Conservation (phyloP, 768 basidiomycete species). For the Tephrocybe sp. region DNA sequence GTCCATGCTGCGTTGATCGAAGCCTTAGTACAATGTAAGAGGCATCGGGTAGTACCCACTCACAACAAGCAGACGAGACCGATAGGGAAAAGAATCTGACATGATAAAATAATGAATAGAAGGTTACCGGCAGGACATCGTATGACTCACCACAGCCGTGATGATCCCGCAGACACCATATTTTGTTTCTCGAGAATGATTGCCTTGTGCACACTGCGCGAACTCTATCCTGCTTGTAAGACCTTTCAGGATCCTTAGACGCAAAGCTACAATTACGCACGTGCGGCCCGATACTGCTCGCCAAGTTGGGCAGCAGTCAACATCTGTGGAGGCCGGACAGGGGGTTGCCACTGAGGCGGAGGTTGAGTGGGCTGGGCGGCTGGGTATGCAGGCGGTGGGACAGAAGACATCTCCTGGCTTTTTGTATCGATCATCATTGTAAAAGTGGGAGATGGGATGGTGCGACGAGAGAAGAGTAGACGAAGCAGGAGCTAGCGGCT, state of each 20-base stretch:
- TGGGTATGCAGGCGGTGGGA: neutral
- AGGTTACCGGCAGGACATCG: neutral
- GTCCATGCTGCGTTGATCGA: constrained; percentile 4
- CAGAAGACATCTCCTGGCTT: neutral
- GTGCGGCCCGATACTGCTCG: constrained; percentile 16
- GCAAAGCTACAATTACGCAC: constrained; percentile 1
- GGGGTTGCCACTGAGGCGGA: neutral
- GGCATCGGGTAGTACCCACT: neutral
- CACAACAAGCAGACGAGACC: constrained; percentile 19
- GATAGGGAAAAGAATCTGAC: constrained; percentile 16
- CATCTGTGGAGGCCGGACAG: neutral
- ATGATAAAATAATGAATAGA: neutral
- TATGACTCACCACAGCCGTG: constrained; percentile 13
- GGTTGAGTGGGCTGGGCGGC: neutral
- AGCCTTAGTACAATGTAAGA: neutral
- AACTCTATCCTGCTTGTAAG: constrained; percentile 7
- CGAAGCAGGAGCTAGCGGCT: no score
- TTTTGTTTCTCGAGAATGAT: constrained; percentile 10
- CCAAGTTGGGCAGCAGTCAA: constrained; percentile 12
- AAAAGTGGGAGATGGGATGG: neutral
- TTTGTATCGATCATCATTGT: neutral
- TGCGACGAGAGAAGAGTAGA: no score
- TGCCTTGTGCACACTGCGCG: constrained; percentile 16
- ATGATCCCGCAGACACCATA: constrained; percentile 20
- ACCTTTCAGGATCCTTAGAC: neutral